Evolutionary conservation across 371 early-diverging fungal genomes (phyloP).

Genomic region (Apophysomyces elegans): DNA sequence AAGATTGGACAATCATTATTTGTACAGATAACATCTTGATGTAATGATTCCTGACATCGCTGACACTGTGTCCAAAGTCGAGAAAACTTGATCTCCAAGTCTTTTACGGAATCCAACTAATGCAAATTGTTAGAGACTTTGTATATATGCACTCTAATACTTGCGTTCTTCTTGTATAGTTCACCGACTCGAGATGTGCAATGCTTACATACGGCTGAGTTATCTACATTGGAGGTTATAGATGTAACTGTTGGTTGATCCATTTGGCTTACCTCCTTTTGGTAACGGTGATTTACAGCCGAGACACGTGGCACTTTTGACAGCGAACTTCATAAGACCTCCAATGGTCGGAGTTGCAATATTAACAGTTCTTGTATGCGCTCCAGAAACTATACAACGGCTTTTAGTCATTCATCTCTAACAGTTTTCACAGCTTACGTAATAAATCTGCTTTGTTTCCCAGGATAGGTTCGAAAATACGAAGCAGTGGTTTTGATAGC

Average conservation of each 20-base stretch:
- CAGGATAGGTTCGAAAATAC: conserved; percentile 99
- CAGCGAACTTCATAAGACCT: conserved; percentile 94
- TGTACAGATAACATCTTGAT: conserved; percentile 98
- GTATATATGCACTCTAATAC: not conserved
- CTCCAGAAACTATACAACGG: conserved; percentile 70
- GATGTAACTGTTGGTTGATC: not conserved
- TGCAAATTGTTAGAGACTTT: no score
- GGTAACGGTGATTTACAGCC: conserved; percentile 93
- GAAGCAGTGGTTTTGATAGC: conserved; percentile 93
- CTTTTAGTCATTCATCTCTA: not conserved
- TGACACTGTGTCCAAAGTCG: conserved; percentile 99
- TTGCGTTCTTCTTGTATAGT: conserved; percentile 75
- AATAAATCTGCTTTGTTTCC: conserved; percentile 87
- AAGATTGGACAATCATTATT: conserved; percentile 99
- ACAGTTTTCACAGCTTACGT: conserved; percentile 58
- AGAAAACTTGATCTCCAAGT: conserved; percentile 81
- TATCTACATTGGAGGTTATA: conserved; percentile 20
- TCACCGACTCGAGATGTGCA: conserved; percentile 77
- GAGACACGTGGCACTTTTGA: conserved; percentile 89
- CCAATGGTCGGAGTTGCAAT: conserved; percentile 90
- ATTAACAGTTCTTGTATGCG: conserved; percentile 90
- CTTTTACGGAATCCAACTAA: conserved; percentile 64
- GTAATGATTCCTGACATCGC: conserved; percentile 96
- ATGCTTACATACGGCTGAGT: conserved; percentile 82
- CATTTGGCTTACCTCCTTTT: conserved; percentile 62